These are phyloP conservation scores for Amyloporia xantha DNA, from an alignment of 768 basidiomycete genomes.

Conservation along the genomic window DNA sequence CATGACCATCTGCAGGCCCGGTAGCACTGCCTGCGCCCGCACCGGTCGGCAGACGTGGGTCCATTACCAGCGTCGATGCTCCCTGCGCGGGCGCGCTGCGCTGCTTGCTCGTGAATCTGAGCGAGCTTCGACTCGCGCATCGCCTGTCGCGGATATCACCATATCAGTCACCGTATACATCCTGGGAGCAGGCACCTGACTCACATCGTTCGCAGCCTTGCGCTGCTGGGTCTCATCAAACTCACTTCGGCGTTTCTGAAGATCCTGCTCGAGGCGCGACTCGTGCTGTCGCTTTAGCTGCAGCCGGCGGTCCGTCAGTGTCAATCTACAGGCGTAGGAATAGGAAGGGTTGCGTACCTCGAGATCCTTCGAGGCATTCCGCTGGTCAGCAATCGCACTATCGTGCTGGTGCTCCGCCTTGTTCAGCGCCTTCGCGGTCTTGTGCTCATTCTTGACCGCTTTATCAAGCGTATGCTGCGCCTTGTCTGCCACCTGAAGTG, in stretches of 20 bases:
- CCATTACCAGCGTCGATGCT: neutral
- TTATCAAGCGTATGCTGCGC: slow-evolving; percentile 42
- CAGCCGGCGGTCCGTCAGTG: neutral
- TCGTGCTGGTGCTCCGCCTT: slow-evolving; percentile 50
- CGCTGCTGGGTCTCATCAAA: slow-evolving; percentile 21
- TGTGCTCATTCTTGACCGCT: slow-evolving; percentile 44
- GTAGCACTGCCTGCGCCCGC: too few species aligned
- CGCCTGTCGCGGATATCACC: slow-evolving; percentile 10
- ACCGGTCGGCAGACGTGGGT: neutral
- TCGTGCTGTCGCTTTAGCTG: slow-evolving; percentile 25
- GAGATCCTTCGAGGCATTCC: slow-evolving; percentile 37
- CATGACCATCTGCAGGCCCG: too few species aligned
- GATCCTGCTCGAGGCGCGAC: slow-evolving; percentile 17
- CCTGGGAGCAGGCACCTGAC: slow-evolving; percentile 3
- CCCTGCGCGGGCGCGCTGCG: slow-evolving; percentile 4
- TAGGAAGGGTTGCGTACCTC: slow-evolving; percentile 28
- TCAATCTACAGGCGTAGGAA: neutral
- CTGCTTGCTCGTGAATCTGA: slow-evolving; percentile 20
- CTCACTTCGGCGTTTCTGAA: slow-evolving; percentile 18
- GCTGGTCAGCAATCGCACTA: slow-evolving; percentile 35
- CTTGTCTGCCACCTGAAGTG: slow-evolving; percentile 36
- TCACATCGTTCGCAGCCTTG: slow-evolving; percentile 25
- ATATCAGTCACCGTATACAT: neutral
- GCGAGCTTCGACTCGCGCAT: slow-evolving; percentile 18
- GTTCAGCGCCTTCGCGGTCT: slow-evolving; percentile 42